These are phyloP conservation scores for Bremia lactucae DNA, from an alignment of 352 stramenopile genomes.

Conservation along the genomic window DNA sequence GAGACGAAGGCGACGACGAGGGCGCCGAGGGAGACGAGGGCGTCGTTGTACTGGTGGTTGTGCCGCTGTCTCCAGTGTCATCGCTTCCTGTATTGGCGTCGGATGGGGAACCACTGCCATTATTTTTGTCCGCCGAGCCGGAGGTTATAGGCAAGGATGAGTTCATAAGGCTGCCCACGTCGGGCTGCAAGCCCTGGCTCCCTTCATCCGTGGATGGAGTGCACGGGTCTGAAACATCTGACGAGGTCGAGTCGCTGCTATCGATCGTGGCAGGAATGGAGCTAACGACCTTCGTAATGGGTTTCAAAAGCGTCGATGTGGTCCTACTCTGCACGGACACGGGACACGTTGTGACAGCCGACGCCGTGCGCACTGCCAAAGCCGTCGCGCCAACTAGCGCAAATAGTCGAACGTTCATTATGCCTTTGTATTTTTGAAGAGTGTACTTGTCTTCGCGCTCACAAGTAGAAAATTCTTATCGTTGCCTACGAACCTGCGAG, in stretches of 20 bases:
- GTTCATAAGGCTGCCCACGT: constrained; percentile 15
- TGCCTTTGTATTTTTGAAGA: not conserved
- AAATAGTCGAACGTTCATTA: constrained; percentile 18
- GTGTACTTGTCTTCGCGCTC: constrained; percentile 8
- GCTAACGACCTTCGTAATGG: constrained; percentile 37
- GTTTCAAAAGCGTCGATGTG: constrained; percentile 48
- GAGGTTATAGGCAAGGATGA: constrained; percentile 6
- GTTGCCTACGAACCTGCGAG: constrained; percentile 4
- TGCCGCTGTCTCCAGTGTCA: constrained; percentile 10
- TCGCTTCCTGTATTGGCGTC: constrained; percentile 6
- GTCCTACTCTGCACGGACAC: constrained; percentile 49
- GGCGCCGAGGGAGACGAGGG: constrained; percentile 17
- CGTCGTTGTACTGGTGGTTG: too few species aligned
- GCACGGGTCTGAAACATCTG: constrained; percentile 11
- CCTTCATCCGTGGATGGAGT: constrained; percentile 11
- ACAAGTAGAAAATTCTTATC: constrained; percentile 9
- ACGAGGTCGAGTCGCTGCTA: constrained; percentile 14
- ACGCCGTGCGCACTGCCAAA: constrained; percentile 13
- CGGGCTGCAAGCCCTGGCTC: constrained; percentile 7
- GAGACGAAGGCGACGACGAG: constrained; percentile 9
- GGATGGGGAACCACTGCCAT: constrained; percentile 12
- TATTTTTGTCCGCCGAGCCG: constrained; percentile 1
- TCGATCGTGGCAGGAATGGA: constrained; percentile 18
- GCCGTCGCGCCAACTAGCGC: constrained; percentile 21
- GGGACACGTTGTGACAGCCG: constrained; percentile 36